Evolutionary conservation across 768 basidiomycete genomes (phyloP).

Genomic region (Suillus hirtellus): DNA sequence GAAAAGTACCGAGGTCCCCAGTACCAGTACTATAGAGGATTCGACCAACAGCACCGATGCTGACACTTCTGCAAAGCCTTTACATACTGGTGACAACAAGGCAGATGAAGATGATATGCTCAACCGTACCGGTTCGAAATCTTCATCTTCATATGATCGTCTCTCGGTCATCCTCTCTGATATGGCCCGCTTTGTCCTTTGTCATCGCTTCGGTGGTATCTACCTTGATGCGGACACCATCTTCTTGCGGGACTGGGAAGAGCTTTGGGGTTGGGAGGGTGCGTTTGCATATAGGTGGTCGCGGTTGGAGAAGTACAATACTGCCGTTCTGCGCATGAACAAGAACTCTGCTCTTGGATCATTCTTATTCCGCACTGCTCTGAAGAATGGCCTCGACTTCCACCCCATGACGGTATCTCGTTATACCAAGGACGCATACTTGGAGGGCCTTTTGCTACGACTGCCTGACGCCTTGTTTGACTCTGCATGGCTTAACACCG

Average conservation of each 20-base stretch:
- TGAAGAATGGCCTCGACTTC: slow-evolving; percentile 94
- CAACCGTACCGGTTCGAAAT: slow-evolving; percentile 88
- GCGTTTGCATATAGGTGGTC: slow-evolving; percentile 98
- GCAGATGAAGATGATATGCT: slow-evolving; percentile 53
- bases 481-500: slow-evolving; percentile 94
- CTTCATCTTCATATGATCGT: slow-evolving; percentile 83
- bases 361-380: slow-evolving; percentile 90
- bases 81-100: slow-evolving; percentile 29
- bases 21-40: slow-evolving; percentile 18
- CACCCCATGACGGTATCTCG: slow-evolving; percentile 94
- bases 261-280: slow-evolving; percentile 95
- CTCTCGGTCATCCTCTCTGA: slow-evolving; percentile 93
- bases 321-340: slow-evolving; percentile 92
- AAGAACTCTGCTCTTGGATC: slow-evolving; percentile 89
- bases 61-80: slow-evolving; percentile 18
- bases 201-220: slow-evolving; percentile 93
- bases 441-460: slow-evolving; percentile 82
- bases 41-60: slow-evolving; percentile 27
- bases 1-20: slow-evolving; percentile 26
- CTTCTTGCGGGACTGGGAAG: slow-evolving; percentile 97
- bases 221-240: slow-evolving; percentile 98
- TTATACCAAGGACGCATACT: slow-evolving; percentile 85
- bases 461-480: slow-evolving; percentile 96
- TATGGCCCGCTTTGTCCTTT: slow-evolving; percentile 97
- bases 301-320: slow-evolving; percentile 90